Evolutionary conservation across 129 eudicot genomes (phyloP), one percentile per base, ranked within the genome.

Genomic region (Tagetes erecta): DNA sequence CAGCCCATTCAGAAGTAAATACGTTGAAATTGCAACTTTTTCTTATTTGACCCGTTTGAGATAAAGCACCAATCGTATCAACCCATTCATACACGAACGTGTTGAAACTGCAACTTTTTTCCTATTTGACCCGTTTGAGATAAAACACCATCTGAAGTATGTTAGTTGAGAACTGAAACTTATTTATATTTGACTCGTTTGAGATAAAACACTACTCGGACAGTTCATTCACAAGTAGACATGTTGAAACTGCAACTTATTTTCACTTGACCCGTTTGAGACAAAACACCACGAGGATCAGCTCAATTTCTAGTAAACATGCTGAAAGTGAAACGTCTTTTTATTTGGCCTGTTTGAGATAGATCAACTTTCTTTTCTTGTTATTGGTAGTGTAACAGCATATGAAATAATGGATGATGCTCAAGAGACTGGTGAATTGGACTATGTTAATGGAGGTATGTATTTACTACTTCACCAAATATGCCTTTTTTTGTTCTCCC

Each of bases 401-500:
- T 88, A 88, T 80, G 73, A 84, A 34, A 83, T 95, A 66, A 67
- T 82, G 76, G 85, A 91, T 1, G 97, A 91, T 76, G 90, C 86
- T 46, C 51, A 64, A 46, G 68, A 81, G 65, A 87, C 97, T 2
- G 99, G 99, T 1, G 99, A 95, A 85, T 72, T 95, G 31, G 99
- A 95, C 83, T 95, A 95, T 52, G 87, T 95, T 71, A 95, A 91
- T 79, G 99, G 94, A 81, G 99, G 99, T 91, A 85, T 39, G 6
- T 39, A 39, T 3, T 3, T 41, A 13, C 20, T 42, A 63, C 14
- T 80, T 68, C 13, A 9, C 53, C 9, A 31, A 4, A 11, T 38
- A 75, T 1, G 47, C 27, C 55, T 68, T 55, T 27, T 46, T 59
- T n/a, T 4, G 13, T 40, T 40, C 34, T 33, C 5, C n/a, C 31